Evolutionary conservation across 768 basidiomycete genomes (phyloP), one percentile per base, ranked within the genome.

Genomic region (Trametes cingulata): DNA sequence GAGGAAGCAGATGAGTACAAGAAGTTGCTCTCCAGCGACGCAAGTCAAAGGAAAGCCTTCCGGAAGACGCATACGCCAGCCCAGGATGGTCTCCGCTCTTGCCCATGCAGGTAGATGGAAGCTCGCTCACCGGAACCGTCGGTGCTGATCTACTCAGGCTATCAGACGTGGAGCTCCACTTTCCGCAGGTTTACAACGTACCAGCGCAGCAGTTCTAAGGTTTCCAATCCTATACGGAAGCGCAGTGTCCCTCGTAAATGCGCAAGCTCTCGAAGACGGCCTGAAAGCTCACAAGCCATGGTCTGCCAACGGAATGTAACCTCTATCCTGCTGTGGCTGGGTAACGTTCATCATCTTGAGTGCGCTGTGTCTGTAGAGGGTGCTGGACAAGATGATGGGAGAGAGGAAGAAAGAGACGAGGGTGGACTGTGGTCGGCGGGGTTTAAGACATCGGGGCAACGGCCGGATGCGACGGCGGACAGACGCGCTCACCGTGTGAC

Each of bases 81-180:
- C 29, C 4, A 10, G 29, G 10, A 10, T 4, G 10, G 29, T 33
- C 29, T 33, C 29, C 6, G 29, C 10, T 33, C 29, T n/a, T n/a
- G n/a, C n/a, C n/a, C n/a, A n/a, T n/a, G n/a, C n/a, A n/a, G n/a
- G n/a, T n/a, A n/a, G n/a, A n/a, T n/a, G n/a, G n/a, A n/a, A n/a
- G n/a, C n/a, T n/a, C n/a, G 68, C 74, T 74, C 60, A 92, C 90
- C 83, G 12, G 91, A 93, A 33, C 90, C 91, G 73, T 93, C 91
- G 46, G 88, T 77, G 76, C 88, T 91, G 72, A 93, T 80, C 72
- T 84, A 59, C 35, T 52, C 5, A 45, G 12, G 20, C 52, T 57
- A 12, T 22, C 19, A 19, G 3, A 9, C 15, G 10, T 40, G 33
- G 35, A 22, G 20, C 15, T 42, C 14, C 15, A 55, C 22, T 24